Evolutionary conservation across 78 protist species (phyloP), one percentile per base, ranked within the genome.

Genomic region (Monocercomonoides exilis): DNA sequence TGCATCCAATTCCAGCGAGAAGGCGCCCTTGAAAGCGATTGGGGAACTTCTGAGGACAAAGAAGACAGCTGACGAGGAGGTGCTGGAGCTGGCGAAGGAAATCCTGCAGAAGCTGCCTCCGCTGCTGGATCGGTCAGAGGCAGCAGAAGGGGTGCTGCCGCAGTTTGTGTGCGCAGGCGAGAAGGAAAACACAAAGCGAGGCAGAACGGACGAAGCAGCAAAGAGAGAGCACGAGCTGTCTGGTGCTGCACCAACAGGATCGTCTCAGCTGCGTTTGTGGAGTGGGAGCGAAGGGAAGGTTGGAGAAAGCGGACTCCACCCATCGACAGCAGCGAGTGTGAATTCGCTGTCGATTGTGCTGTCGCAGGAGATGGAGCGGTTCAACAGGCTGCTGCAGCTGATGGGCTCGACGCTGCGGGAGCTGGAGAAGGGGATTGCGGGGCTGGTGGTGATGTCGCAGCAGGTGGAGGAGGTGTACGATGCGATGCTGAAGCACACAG

Each of bases 381-480:
- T 89, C 54, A 92, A 92, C 91, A 34, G 44, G 44, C 54, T 92
- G 82, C 84, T 92, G 54, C 35, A 4, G 1, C 44, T 42, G n/a
- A 85, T 90, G 29, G 2, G 33, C 3, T 2, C 11, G 44, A 45
- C 87, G 46, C 87, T 92, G 32, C 5, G 2, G 6, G 90, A 92
- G 84, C 21, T 92, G 35, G 36, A 43, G 45, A 46, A 85, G 41
- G 94, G 89, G 1, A 90, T 92, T 80, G 35, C 36, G 38, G 94
- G 94, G 11, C 91, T 87, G 33, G 92, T 88, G 33, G 92, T 92
- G 44, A 92, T 92, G 94, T 77, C 87, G 1, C 70, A 54, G 1
- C 21, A 11, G 5, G 80, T 87, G 41, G 90, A 87, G 41, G 2
- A 0, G 0, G 3, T 84, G 36, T 87, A 36, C 2, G 3, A 32